Percentiles rank a stretch among this genome's conserved stretches.
These are phyloP conservation scores for Xylaria hypoxylon DNA, from an alignment of 2,329 filamentous ascomycete species.

Conservation along the genomic window DNA sequence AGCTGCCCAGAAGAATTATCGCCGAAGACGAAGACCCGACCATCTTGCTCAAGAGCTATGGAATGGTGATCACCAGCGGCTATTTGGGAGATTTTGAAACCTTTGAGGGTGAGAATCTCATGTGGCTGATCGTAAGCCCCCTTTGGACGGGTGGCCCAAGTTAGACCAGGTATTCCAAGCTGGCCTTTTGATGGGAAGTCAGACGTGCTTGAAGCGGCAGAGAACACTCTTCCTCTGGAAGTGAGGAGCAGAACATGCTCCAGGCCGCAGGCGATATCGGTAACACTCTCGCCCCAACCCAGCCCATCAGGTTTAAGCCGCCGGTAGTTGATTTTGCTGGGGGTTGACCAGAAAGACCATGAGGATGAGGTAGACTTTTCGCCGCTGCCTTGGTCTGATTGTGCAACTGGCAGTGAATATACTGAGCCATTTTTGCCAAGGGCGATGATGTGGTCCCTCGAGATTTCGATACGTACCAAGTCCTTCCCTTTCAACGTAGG, in stretches of 20 bases:
- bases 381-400: conserved; percentile 74
- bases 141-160: conserved; percentile 79
- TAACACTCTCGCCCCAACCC: conserved; percentile 76
- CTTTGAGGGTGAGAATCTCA: conserved; percentile 78
- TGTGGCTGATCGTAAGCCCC: conserved; percentile 86
- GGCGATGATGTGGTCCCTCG: conserved; percentile 84
- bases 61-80: conserved; percentile 91
- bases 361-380: conserved; percentile 71
- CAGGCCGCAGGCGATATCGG: conserved; percentile 79
- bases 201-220: conserved; percentile 82
- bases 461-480: conserved; percentile 79
- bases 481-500: conserved; percentile 85
- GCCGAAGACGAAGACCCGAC: conserved; percentile 86
- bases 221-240: conserved; percentile 85
- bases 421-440: conserved; percentile 80
- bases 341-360: conserved; percentile 78
- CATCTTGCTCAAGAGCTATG: conserved; percentile 78
- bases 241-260: conserved; percentile 91
- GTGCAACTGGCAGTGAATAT: conserved; percentile 85
- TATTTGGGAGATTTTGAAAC: conserved; percentile 77
- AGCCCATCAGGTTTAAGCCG: conserved; percentile 74
- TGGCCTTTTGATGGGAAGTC: conserved; percentile 86
- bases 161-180: conserved; percentile 85
- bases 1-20: conserved; percentile 94
- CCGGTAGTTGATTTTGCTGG: conserved; percentile 74